Evolutionary conservation across 805 yeast genomes (phyloP).

Genomic region (Yamadazyma scolyti): DNA sequence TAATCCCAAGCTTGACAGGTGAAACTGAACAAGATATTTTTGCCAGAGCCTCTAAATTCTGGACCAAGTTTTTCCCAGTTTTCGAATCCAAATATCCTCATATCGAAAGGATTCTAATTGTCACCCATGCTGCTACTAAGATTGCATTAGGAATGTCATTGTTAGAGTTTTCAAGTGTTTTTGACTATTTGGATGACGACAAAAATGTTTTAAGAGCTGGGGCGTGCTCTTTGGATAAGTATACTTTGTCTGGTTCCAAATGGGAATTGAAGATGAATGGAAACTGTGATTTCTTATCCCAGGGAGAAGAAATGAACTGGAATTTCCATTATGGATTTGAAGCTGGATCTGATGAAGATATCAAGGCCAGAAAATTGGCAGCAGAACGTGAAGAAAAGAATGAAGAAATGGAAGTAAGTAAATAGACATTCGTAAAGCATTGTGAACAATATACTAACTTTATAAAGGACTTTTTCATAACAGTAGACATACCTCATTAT

Average conservation of each 20-base stretch:
- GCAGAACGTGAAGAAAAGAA: constrained; percentile 18
- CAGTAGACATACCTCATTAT: constrained; percentile 28
- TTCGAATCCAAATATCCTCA: constrained; percentile 58
- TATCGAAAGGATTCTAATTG: constrained; percentile 60
- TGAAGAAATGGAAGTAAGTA: constrained; percentile 22
- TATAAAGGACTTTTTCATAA: constrained; percentile 28
- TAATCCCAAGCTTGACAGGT: constrained; percentile 63
- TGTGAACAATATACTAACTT: constrained; percentile 18
- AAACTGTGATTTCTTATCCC: constrained; percentile 59
- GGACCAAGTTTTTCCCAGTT: constrained; percentile 53
- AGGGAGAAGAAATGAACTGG: constrained; percentile 96
- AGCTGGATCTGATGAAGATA: constrained; percentile 89
- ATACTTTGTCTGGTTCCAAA: constrained; percentile 19
- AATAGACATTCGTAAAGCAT: constrained; percentile 8
- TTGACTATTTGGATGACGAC: constrained; percentile 48
- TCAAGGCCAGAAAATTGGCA: constrained; percentile 48
- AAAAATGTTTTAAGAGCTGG: constrained; percentile 58
- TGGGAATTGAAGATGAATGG: constrained; percentile 77
- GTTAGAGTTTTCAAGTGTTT: constrained; percentile 47
- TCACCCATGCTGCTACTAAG: constrained; percentile 92
- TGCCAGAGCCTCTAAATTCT: constrained; percentile 52
- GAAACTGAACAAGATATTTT: constrained; percentile 74
- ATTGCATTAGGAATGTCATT: constrained; percentile 83
- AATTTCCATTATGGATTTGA: constrained; percentile 70
- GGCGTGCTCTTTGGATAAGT: constrained; percentile 79